Evolutionary conservation across 805 yeast species (phyloP).

Genomic region (Candida coleopterorum): DNA sequence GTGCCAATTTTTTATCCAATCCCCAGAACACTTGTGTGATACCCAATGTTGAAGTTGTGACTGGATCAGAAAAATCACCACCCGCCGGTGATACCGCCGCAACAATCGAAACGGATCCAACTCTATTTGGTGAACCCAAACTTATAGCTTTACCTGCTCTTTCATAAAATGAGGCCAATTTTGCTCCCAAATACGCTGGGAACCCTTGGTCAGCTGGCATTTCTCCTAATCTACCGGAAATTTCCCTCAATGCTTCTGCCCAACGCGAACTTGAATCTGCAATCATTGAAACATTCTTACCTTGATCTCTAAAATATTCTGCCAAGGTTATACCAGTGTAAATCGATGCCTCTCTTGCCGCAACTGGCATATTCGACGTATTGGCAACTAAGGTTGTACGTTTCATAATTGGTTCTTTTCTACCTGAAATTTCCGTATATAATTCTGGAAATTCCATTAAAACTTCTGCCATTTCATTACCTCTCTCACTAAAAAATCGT

Average conservation of each 20-base stretch:
- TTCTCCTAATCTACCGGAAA: slow-evolving; percentile 99
- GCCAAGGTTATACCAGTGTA: slow-evolving; percentile 98
- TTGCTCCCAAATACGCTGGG: slow-evolving; percentile 99
- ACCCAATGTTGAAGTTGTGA: slow-evolving; percentile 96
- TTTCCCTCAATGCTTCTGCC: slow-evolving; percentile 99
- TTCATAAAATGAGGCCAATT: slow-evolving; percentile 97
- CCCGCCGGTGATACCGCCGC: slow-evolving; percentile 99
- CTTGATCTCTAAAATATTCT: slow-evolving; percentile 99
- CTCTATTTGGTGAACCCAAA: slow-evolving; percentile 93
- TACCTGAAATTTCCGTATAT: slow-evolving; percentile 84
- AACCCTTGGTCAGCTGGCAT: slow-evolving; percentile 99
- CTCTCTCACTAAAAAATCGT: slow-evolving; percentile 75
- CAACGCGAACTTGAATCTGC: slow-evolving; percentile 99
- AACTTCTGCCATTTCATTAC: slow-evolving; percentile 99
- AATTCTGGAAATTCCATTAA: slow-evolving; percentile 99
- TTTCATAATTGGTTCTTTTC: slow-evolving; percentile 98
- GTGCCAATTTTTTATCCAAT: slow-evolving; percentile 96
- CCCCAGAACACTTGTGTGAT: slow-evolving; percentile 99
- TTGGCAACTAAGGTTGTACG: slow-evolving; percentile 98
- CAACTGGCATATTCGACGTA: slow-evolving; percentile 99
- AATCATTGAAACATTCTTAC: slow-evolving; percentile 98
- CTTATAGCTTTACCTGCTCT: slow-evolving; percentile 98
- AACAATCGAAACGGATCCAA: slow-evolving; percentile 96
- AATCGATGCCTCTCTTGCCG: slow-evolving; percentile 99
- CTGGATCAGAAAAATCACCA: slow-evolving; percentile 99